Percentiles rank a stretch among this genome's conserved stretches.
Conservation (phyloP, 176 grass and related monocot genomes). For the Dactylis glomerata region DNA sequence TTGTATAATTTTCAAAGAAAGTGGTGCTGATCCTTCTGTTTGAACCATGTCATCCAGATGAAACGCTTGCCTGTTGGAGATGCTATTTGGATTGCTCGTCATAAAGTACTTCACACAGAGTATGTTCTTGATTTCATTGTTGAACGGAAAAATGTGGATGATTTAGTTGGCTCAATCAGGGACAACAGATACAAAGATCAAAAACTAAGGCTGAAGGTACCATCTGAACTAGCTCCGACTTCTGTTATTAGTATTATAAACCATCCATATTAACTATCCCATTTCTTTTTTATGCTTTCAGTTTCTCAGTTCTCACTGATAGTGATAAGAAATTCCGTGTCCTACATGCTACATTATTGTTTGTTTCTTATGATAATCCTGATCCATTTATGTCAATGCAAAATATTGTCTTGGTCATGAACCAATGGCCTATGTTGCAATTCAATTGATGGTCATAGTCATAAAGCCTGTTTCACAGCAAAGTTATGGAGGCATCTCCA, state of each 20-base stretch:
- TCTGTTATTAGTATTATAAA: not conserved
- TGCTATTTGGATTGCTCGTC: conserved; percentile 74
- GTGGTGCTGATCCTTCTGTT: conserved; percentile 24
- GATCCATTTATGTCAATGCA: not conserved
- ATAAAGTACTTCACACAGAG: conserved; percentile 50
- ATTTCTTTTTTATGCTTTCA: not conserved
- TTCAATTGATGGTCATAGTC: conserved; percentile 15
- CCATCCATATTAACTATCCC: not conserved
- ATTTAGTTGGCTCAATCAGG: conserved; percentile 66
- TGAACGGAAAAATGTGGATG: conserved; percentile 81
- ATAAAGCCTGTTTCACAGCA: not conserved
- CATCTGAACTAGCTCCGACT: conserved; percentile 12
- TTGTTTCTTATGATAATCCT: conserved; percentile 4
- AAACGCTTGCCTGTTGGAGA: conserved; percentile 83
- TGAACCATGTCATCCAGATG: conserved; percentile 52
- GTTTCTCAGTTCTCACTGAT: not conserved
- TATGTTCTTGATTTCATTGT: conserved; percentile 95
- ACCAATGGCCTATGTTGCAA: not conserved
- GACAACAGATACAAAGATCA: conserved; percentile 94
- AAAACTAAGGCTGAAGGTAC: conserved; percentile 85
- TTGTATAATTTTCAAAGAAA: conserved; percentile 14
- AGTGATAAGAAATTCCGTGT: not conserved
- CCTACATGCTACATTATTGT: not conserved
- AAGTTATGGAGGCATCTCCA: not conserved
- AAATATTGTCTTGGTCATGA: conserved; percentile 2